A percentile compares a stretch with the other conserved stretches of the same genome.
Evolutionary conservation across 495 filamentous ascomycete species (phyloP).

Genomic region (Poronia punctata): DNA sequence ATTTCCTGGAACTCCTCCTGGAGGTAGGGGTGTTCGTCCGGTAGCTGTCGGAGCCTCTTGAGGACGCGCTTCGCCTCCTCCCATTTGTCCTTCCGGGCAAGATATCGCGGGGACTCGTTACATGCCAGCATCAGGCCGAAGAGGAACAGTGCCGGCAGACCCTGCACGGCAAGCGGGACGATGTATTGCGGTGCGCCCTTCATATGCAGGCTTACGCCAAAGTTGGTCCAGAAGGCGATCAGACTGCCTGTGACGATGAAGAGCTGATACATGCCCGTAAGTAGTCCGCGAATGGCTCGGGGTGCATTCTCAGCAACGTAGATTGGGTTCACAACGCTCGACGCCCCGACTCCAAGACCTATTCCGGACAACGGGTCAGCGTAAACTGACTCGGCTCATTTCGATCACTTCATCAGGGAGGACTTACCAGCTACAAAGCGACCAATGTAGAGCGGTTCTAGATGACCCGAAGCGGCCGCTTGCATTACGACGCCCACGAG

Average conservation of each 20-base stretch:
- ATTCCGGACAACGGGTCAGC: not conserved
- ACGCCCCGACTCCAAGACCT: constrained; percentile 54
- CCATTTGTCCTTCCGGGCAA: constrained; percentile 63
- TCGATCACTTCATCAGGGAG: not conserved
- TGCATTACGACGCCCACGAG: constrained; percentile 36
- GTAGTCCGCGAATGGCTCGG: constrained; percentile 60
- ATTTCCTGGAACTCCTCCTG: constrained; percentile 62
- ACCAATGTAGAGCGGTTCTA: constrained; percentile 56
- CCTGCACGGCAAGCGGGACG: constrained; percentile 62
- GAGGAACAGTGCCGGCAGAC: constrained; percentile 54
- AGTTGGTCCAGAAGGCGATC: constrained; percentile 59
- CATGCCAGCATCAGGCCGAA: constrained; percentile 51
- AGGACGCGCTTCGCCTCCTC: constrained; percentile 55
- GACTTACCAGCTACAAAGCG: constrained; percentile 54
- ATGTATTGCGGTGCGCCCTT: constrained; percentile 51
- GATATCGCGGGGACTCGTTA: constrained; percentile 66
- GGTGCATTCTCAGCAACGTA: constrained; percentile 60
- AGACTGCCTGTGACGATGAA: constrained; percentile 59
- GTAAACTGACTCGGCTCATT: not conserved
- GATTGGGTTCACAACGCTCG: constrained; percentile 55
- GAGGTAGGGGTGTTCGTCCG: constrained; percentile 55
- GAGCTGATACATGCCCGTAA: constrained; percentile 66
- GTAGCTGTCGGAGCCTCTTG: constrained; percentile 47
- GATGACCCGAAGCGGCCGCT: constrained; percentile 32
- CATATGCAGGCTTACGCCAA: constrained; percentile 49